phyloP scores from a whole-genome alignment of 257 asterid genomes.

The Capsicum rhomboideum region DNA sequence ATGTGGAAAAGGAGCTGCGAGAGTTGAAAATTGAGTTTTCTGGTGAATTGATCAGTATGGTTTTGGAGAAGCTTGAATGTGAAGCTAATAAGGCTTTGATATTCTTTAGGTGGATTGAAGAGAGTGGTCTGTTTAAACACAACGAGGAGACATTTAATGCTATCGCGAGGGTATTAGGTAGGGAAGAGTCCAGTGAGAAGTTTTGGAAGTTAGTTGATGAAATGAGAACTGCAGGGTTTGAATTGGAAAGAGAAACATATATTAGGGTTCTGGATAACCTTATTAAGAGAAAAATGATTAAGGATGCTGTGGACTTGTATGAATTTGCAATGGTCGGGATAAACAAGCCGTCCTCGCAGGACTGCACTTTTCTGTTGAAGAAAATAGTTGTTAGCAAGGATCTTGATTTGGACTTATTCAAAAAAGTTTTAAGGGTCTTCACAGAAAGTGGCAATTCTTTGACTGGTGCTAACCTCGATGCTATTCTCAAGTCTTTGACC shows the following conservation, averaged over 20 bases:
- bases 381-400: conserved; percentile 62
- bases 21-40: conserved; percentile 46
- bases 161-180: conserved; percentile 47
- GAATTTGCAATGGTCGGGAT: conserved; percentile 61
- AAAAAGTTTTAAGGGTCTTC: conserved; percentile 44
- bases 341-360: conserved; percentile 52
- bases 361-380: conserved; percentile 69
- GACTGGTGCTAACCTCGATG: conserved; percentile 41
- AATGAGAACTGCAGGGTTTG: conserved; percentile 57
- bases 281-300: conserved; percentile 45
- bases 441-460: conserved; percentile 47
- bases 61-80: conserved; percentile 37
- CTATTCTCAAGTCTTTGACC: conserved; percentile 57
- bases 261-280: conserved; percentile 28
- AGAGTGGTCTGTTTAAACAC: conserved; percentile 51
- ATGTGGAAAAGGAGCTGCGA: conserved; percentile 46
- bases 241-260: conserved; percentile 52
- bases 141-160: conserved; percentile 44
- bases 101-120: conserved; percentile 87
- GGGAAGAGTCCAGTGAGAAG: conserved; percentile 39
- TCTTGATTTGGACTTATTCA: conserved; percentile 54
- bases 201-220: conserved; percentile 72
- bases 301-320: conserved; percentile 69
- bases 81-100: conserved; percentile 59
- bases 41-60: conserved; percentile 41